Evolutionary conservation across 139 green algal genomes (phyloP).

Genomic region (Chlamydomonas asymmetrica): DNA sequence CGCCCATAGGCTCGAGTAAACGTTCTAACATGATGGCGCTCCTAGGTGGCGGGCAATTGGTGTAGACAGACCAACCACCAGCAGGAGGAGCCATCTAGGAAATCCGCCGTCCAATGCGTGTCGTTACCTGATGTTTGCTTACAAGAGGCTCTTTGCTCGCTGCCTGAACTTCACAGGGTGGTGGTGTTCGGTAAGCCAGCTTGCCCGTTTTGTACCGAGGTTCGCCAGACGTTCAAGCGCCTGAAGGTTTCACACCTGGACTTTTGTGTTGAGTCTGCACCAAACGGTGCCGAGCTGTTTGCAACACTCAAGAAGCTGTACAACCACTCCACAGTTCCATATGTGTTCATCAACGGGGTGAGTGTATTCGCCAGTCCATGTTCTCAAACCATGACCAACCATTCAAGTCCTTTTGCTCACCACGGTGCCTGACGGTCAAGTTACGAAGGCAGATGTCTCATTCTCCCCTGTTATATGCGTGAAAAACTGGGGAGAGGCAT

Average conservation of each 20-base stretch:
- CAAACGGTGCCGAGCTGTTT: constrained; percentile 7
- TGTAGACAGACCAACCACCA: too few species aligned
- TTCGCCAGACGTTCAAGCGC: constrained; percentile 16
- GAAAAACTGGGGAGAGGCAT: not conserved
- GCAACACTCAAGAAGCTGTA: constrained; percentile 42
- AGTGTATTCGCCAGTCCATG: not conserved
- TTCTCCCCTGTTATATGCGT: too few species aligned
- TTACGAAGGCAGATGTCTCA: not conserved
- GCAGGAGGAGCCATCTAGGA: too few species aligned
- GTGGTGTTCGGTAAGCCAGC: constrained; percentile 14
- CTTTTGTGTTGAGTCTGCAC: constrained; percentile 27
- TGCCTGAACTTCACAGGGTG: not conserved
- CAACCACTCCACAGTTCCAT: constrained; percentile 46
- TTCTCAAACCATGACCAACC: not conserved
- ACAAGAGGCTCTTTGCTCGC: too few species aligned
- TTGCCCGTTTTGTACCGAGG: constrained; percentile 49
- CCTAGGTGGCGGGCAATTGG: too few species aligned
- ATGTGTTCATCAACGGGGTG: constrained; percentile 36
- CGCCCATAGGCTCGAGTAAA: too few species aligned
- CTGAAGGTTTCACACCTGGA: constrained; percentile 24
- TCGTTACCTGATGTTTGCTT: too few species aligned
- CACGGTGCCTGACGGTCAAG: too few species aligned
- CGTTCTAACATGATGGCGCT: too few species aligned
- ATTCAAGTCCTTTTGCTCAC: not conserved
- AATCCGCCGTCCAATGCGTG: too few species aligned